Base-by-base conservation (phyloP, 805 yeast genomes). In the Phaffomyces opuntiae region DNA sequence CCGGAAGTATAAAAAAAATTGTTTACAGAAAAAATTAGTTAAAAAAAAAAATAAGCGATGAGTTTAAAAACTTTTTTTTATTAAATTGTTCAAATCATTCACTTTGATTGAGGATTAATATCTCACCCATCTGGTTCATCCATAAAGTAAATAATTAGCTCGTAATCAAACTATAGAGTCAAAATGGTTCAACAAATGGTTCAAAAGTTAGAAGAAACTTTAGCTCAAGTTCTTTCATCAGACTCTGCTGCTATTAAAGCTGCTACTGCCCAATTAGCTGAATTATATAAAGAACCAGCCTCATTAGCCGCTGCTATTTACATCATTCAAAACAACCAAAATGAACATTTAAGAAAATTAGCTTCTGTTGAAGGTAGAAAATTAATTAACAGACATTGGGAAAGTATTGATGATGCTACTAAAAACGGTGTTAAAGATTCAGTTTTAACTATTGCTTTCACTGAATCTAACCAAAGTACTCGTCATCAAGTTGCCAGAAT, bases 321-420 rank as follows among this genome's bases (percentile, higher is more conserved):
- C 59, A 78, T 93, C 49, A 73, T 88, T 60, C 89, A 86, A 65
- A 74, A 72, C 53, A 80, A 82, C 54, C 67, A 74, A 36, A 81
- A 81, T 57, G 83, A 77, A 52, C 86, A 85, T 57, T 63, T 90
- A 55, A 84, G 87, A 59, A 96, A 89, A 66, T 74, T 93, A 50
- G 95, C 97, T n/a, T 95, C 96, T 50, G 96, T 93, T 51, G 99
- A 93, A 70, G 88, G 90, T 36, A 81, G 96, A 68, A 93, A 93
- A 66, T 77, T 85, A 60, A 79, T 90, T 36, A 61, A 73, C 44
- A 71, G 74, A 53, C 81, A 80, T 60, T 93, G 98, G 98, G 64
- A 57, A 24, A 27, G 53, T 12, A 34, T 65, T 21, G 73, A 69
- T 53, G 78, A 64, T 21, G 50, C 70, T 8, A 61, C 76, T 45